These are phyloP conservation scores for Exserohilum turcica DNA, from an alignment of 2,329 filamentous ascomycete species.

Conservation along the genomic window DNA sequence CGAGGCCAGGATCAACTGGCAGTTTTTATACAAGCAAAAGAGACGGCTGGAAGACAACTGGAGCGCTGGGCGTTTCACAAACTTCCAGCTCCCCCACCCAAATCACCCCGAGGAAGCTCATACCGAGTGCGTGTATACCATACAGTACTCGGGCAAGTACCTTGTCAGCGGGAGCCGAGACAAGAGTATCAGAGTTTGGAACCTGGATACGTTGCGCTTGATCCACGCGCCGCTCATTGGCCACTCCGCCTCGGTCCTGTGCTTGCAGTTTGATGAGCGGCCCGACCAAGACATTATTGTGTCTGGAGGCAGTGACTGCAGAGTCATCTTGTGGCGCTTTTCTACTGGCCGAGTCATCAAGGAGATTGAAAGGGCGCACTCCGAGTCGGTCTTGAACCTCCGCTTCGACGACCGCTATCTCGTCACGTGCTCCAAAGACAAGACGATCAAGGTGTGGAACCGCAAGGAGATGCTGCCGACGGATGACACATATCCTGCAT, in stretches of 20 bases:
- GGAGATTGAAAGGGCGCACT: conserved; percentile 75
- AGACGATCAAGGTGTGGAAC: conserved; percentile 96
- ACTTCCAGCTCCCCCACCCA: conserved; percentile 90
- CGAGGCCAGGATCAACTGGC: conserved; percentile 80
- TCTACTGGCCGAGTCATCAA: conserved; percentile 85
- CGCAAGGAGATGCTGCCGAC: conserved; percentile 58
- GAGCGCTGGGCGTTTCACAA: conserved; percentile 78
- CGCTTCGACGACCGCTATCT: conserved; percentile 89
- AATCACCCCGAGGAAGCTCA: conserved; percentile 81
- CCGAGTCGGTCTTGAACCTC: conserved; percentile 90
- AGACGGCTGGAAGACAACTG: conserved; percentile 87
- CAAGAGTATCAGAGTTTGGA: conserved; percentile 85
- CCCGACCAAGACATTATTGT: conserved; percentile 91
- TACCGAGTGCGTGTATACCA: conserved; percentile 89
- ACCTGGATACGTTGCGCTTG: conserved; percentile 80
- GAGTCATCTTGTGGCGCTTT: conserved; percentile 90
- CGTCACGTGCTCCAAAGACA: conserved; percentile 97
- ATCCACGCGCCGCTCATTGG: conserved; percentile 73
- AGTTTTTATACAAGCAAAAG: conserved; percentile 88
- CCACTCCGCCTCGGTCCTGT: conserved; percentile 86
- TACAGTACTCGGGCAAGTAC: conserved; percentile 84
- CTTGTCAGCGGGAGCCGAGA: conserved; percentile 94
- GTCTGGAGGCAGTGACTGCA: conserved; percentile 90
- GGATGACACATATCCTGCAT: conserved; percentile 47
- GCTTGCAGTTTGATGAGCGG: conserved; percentile 90